Conservation (phyloP, 2,329 filamentous ascomycete genomes). For the Hymenoscyphus albidus region DNA sequence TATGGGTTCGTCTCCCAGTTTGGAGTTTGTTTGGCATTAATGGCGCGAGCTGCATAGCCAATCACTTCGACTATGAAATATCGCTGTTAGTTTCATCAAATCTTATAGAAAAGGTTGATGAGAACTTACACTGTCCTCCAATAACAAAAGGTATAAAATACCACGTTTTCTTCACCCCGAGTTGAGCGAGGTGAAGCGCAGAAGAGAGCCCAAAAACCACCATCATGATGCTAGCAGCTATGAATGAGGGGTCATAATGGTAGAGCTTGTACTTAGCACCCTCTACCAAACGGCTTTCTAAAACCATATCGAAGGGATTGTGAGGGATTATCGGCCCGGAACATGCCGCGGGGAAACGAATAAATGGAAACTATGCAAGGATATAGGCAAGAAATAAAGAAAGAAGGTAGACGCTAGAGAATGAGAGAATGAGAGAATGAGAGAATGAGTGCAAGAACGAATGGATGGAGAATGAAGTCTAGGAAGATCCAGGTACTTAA, state of each 20-base stretch:
- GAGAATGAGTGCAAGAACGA: neutral
- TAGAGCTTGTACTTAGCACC: constrained; percentile 36
- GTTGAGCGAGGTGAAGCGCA: constrained; percentile 37
- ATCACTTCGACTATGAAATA: constrained; percentile 37
- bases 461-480: neutral
- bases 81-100: neutral
- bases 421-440: no score
- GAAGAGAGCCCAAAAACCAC: constrained; percentile 40
- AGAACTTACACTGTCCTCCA: constrained; percentile 46
- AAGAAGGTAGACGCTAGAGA: neutral
- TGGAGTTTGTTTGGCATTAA: constrained; percentile 24
- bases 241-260: constrained; percentile 45
- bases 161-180: constrained; percentile 42
- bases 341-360: neutral
- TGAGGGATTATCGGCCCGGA: neutral
- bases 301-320: neutral
- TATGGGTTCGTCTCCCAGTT: constrained; percentile 32
- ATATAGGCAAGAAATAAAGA: neutral
- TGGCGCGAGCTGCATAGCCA: constrained; percentile 35
- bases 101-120: neutral
- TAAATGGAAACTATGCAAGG: neutral
- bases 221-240: constrained; percentile 41
- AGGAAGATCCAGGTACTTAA: neutral
- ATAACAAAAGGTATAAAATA: constrained; percentile 50
- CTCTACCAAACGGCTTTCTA: neutral